These are phyloP conservation scores for Trichosanthes cucumerina DNA, from an alignment of 306 rosid species.

Conservation along the genomic window DNA sequence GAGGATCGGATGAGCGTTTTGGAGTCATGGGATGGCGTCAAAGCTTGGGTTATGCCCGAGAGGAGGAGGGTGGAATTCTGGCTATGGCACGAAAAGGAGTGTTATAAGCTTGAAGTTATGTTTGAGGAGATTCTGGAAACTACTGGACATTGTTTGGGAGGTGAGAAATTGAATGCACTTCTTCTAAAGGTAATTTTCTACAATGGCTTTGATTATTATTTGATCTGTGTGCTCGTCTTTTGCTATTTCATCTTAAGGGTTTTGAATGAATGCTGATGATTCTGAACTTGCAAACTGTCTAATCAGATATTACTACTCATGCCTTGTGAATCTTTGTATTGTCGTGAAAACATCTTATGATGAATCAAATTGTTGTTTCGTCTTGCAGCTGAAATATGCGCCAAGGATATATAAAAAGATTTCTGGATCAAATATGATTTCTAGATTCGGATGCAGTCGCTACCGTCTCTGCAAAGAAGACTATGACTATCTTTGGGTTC, in stretches of 20 bases:
- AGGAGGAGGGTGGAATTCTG: slow-evolving; percentile 53
- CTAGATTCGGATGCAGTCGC: slow-evolving; percentile 42
- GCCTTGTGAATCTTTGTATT: background rate
- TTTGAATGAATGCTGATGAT: background rate
- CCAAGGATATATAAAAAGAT: slow-evolving; percentile 58
- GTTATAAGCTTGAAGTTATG: slow-evolving; percentile 50
- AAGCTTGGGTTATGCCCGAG: slow-evolving; percentile 67
- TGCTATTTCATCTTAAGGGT: background rate
- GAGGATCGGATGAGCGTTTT: slow-evolving; percentile 37
- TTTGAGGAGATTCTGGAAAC: slow-evolving; percentile 65
- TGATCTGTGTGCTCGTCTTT: background rate
- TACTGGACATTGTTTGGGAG: slow-evolving; percentile 32
- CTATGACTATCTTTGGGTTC: slow-evolving; percentile 65
- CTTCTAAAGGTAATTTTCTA: slow-evolving; percentile 35
- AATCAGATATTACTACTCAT: background rate
- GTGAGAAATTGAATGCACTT: slow-evolving; percentile 34
- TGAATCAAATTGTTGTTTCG: background rate
- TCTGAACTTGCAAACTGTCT: background rate
- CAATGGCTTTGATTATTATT: background rate
- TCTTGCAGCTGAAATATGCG: slow-evolving; percentile 58
- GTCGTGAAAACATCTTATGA: background rate
- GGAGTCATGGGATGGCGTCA: slow-evolving; percentile 52
- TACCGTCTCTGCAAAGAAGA: slow-evolving; percentile 71
- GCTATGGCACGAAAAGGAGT: slow-evolving; percentile 27
- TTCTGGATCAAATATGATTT: slow-evolving; percentile 39